Evolutionary conservation across 2,329 filamentous ascomycete genomes (phyloP).

Genomic region (Stachybotrys chartarum): DNA sequence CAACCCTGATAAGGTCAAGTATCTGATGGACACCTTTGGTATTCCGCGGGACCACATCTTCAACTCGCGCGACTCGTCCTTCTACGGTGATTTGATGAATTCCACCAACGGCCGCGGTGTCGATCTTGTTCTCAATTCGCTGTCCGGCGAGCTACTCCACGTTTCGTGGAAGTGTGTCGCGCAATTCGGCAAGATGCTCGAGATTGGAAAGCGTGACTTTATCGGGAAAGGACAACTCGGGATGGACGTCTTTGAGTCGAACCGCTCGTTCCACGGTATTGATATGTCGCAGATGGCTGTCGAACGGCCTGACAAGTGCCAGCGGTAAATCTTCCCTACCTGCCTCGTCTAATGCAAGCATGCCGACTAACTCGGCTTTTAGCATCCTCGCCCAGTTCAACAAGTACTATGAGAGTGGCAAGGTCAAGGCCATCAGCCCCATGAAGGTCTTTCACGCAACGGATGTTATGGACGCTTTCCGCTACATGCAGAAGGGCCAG

Average conservation of each 20-base stretch:
- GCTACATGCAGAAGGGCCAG: slow-evolving; percentile 32
- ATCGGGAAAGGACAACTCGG: slow-evolving; percentile 30
- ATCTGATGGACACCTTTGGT: slow-evolving; percentile 12
- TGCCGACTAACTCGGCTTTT: background rate
- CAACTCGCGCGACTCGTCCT: slow-evolving; percentile 21
- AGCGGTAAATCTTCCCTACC: background rate
- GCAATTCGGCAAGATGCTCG: slow-evolving; percentile 34
- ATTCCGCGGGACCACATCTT: slow-evolving; percentile 1
- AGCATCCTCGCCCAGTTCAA: slow-evolving; percentile 3
- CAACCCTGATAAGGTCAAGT: slow-evolving; percentile 21
- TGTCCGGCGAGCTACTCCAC: slow-evolving; percentile 32
- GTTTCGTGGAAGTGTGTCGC: slow-evolving; percentile 37
- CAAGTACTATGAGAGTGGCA: slow-evolving; percentile 4
- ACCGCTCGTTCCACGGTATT: slow-evolving; percentile 24
- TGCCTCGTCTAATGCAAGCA: background rate
- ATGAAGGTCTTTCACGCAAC: slow-evolving; percentile 16
- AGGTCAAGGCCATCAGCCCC: slow-evolving; percentile 13
- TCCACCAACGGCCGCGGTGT: slow-evolving; percentile 22
- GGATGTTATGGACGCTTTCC: slow-evolving; percentile 30
- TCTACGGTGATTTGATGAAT: slow-evolving; percentile 18
- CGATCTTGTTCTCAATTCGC: slow-evolving; percentile 31
- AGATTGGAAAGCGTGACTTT: slow-evolving; percentile 38
- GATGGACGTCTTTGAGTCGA: slow-evolving; percentile 35
- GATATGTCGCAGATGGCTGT: slow-evolving; percentile 19
- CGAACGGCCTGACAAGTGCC: slow-evolving; percentile 4